A percentile compares a stretch with the other conserved stretches of the same genome.
Evolutionary conservation across 106 monocot genomes (phyloP).

Genomic region (Posidonia australis): DNA sequence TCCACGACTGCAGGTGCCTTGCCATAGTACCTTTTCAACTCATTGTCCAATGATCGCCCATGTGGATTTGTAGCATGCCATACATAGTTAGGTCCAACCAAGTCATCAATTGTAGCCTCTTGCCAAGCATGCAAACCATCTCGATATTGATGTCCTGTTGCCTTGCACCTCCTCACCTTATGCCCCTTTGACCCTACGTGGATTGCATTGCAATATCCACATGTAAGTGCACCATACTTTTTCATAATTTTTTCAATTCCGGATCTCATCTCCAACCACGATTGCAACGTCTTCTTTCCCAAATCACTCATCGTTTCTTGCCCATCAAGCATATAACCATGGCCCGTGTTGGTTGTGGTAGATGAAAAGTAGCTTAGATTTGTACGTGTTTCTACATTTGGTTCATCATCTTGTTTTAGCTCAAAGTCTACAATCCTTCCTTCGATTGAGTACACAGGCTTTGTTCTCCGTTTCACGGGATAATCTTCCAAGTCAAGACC

Average conservation of each 20-base stretch:
- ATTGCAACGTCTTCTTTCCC: slow-evolving; percentile 27
- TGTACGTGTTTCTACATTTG: not conserved
- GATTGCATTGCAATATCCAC: slow-evolving; percentile 76
- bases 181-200: slow-evolving; percentile 89
- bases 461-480: slow-evolving; percentile 50
- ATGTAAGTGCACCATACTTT: slow-evolving; percentile 51
- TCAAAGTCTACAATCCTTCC: slow-evolving; percentile 77
- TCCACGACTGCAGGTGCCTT: slow-evolving; percentile 73
- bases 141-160: slow-evolving; percentile 51
- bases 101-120: slow-evolving; percentile 58
- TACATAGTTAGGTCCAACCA: slow-evolving; percentile 55
- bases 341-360: not conserved
- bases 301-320: slow-evolving; percentile 14
- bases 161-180: slow-evolving; percentile 73
- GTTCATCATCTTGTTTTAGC: slow-evolving; percentile 14
- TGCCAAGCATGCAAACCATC: slow-evolving; percentile 79
- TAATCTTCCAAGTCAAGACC: slow-evolving; percentile 50
- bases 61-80: slow-evolving; percentile 41
- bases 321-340: slow-evolving; percentile 7
- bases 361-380: not conserved
- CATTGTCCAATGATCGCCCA: slow-evolving; percentile 36
- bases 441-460: slow-evolving; percentile 68
- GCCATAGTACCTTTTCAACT: slow-evolving; percentile 67
- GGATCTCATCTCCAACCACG: slow-evolving; percentile 44
- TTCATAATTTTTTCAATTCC: slow-evolving; percentile 58